phyloP scores from a whole-genome alignment of 352 stramenopile species.

The Pelagophyceae sp. region DNA sequence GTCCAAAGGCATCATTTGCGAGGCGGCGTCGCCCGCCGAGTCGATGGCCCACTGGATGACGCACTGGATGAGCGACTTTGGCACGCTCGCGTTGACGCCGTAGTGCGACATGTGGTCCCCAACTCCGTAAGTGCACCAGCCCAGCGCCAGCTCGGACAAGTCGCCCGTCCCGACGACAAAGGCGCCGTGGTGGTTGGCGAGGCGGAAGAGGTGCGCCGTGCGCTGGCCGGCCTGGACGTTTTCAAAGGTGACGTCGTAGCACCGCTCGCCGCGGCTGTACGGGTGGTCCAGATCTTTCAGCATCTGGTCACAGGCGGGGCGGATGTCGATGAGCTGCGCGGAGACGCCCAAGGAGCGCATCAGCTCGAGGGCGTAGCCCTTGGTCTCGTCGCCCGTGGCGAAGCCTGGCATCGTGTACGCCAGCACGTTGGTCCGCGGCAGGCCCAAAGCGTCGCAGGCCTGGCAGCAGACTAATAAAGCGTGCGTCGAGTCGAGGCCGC shows the following conservation, averaged over 20 bases:
- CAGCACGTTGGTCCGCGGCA: conserved; percentile 3
- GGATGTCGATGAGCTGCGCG: neutral
- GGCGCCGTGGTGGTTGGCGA: conserved; percentile 11
- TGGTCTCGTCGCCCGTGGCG: conserved; percentile 1
- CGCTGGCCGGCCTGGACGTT: conserved; percentile 16
- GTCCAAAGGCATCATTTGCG: too few species aligned
- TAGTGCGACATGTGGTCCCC: conserved; percentile 19
- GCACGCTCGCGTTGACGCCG: conserved; percentile 1
- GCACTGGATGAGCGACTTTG: conserved; percentile 19
- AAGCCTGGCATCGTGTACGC: conserved; percentile 21
- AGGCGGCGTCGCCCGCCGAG: too few species aligned
- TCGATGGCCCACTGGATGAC: conserved; percentile 20
- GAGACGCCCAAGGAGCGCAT: neutral
- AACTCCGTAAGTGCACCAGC: conserved; percentile 19
- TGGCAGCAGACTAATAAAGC: conserved; percentile 6
- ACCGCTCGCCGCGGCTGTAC: neutral
- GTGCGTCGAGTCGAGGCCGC: conserved; percentile 17
- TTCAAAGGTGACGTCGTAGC: conserved; percentile 20
- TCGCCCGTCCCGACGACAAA: conserved; percentile 19
- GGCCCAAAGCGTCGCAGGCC: neutral
- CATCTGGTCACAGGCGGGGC: neutral
- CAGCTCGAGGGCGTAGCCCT: conserved; percentile 12
- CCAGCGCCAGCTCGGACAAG: conserved; percentile 8
- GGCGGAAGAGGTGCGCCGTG: conserved; percentile 9
- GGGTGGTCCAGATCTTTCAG: neutral